Conservation (phyloP, 345 rosid genomes). For the Odontarrhena argentea region DNA sequence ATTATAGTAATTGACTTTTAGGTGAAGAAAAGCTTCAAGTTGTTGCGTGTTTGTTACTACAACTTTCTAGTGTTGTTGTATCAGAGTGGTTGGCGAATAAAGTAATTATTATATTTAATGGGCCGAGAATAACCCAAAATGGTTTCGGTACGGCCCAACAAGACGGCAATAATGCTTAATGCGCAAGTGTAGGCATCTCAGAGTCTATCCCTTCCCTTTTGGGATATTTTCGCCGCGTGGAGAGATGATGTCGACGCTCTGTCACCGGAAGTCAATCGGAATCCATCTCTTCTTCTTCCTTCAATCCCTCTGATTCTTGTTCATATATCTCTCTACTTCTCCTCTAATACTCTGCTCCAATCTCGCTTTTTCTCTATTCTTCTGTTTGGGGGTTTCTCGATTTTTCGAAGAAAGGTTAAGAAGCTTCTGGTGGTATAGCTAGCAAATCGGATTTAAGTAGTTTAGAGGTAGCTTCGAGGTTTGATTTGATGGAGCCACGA, state of each 20-base stretch:
- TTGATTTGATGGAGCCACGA: constrained; percentile 71
- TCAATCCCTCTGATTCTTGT: constrained; percentile 3
- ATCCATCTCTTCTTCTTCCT: constrained; percentile 14
- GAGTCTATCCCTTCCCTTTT: constrained; percentile 41
- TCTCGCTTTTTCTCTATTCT: not conserved
- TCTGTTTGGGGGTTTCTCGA: not conserved
- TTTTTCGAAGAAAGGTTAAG: constrained; percentile 10
- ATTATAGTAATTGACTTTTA: not conserved
- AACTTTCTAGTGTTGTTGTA: not conserved
- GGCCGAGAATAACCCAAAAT: constrained; percentile 19
- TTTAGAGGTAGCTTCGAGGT: constrained; percentile 28
- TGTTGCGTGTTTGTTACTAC: constrained; percentile 24
- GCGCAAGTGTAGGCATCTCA: not conserved
- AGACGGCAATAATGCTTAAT: constrained; percentile 23
- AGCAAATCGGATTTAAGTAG: constrained; percentile 16
- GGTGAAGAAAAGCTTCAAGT: constrained; percentile 4
- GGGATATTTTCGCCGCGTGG: constrained; percentile 44
- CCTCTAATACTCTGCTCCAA: constrained; percentile 2
- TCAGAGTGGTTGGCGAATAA: constrained; percentile 22
- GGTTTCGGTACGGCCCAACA: constrained; percentile 34
- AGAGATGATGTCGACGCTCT: constrained; percentile 34
- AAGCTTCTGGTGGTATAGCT: constrained; percentile 10
- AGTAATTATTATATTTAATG: not conserved
- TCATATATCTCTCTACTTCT: constrained; percentile 7
- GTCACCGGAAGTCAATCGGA: constrained; percentile 45